Evolutionary conservation across 1,139 yeast genomes (phyloP), one percentile per base, ranked within the genome.

Genomic region (Protomyces lactucae-debilis): DNA sequence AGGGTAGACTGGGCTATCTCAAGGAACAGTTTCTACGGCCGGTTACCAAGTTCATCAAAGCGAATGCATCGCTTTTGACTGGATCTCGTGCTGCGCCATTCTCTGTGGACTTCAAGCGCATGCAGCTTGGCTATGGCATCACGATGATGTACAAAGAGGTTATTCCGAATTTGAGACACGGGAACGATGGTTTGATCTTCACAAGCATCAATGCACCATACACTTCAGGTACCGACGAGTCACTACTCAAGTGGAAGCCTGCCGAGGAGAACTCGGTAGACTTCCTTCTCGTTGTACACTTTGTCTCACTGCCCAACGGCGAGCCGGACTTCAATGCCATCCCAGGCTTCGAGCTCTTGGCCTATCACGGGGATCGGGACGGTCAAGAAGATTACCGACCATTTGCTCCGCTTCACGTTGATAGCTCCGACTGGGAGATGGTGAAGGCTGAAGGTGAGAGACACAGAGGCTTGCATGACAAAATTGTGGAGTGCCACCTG

Each of bases 181-280:
- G 88, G 65, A 86, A 95, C 0, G 99, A 95, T 76, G 99, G 99
- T 0, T 81, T 95, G 48, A 90, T 95, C 67, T 89, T 90, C 74
- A 95, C 99, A 1, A 89, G 96, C 70, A 88, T 95, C 43, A 90
- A 85, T 67, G 83, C 95, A 0, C 95, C 96, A 0, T 95, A 95
- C 75, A 81, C 84, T 3, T 84, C 86, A 69, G 98, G 98, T 12
- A 92, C 98, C 0, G 98, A 93, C 74, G 82, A 83, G 3, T 83
- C 75, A 43, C 77, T 95, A 65, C 55, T 66, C 36, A 95, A 95
- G 75, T 95, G 99, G 99, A 95, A 95, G 72, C 98, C 99, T 0
- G 91, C 96, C 9, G 88, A 89, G 67, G 99, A 93, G 75, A 95
- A 95, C 72, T 86, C 97, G 0, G 82, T 95, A 43, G 99, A 95